Conservation (phyloP, 768 basidiomycete species). For the Mycena chlorophos region DNA sequence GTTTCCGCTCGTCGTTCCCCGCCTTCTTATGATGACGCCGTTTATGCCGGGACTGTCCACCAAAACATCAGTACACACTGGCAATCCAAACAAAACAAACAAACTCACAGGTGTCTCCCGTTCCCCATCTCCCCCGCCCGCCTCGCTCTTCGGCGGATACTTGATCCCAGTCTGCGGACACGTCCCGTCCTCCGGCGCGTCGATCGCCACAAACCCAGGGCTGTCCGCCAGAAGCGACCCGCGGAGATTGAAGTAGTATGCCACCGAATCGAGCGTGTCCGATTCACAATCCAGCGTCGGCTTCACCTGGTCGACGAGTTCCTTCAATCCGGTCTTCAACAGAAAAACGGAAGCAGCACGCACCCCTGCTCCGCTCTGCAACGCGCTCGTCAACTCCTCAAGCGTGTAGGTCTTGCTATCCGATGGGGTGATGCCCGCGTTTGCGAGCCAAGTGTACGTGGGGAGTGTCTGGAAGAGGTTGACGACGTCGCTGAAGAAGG, state of each 20-base stretch:
- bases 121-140: background rate
- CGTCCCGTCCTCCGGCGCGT: constrained; percentile 38
- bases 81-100: background rate
- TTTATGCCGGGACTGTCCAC: background rate
- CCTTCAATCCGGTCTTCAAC: background rate
- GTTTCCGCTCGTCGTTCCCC: background rate
- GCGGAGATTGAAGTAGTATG: constrained; percentile 56
- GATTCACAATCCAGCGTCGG: constrained; percentile 49
- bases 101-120: constrained; percentile 1
- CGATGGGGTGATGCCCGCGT: constrained; percentile 56
- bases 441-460: constrained; percentile 54
- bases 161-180: constrained; percentile 48
- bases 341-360: background rate
- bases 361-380: constrained; percentile 44
- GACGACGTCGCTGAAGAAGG: constrained; percentile 41
- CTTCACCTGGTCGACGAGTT: constrained; percentile 36
- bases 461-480: constrained; percentile 51
- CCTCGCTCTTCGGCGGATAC: constrained; percentile 45
- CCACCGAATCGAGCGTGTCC: constrained; percentile 40
- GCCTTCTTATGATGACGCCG: too few relatives aligned
- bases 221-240: constrained; percentile 58
- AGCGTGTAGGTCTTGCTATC: constrained; percentile 44
- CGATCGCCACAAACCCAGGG: constrained; percentile 46
- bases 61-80: background rate
- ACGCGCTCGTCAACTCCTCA: constrained; percentile 38